phyloP scores from a whole-genome alignment of 176 grass and related monocot species.

The Miscanthus lutarioriparius region DNA sequence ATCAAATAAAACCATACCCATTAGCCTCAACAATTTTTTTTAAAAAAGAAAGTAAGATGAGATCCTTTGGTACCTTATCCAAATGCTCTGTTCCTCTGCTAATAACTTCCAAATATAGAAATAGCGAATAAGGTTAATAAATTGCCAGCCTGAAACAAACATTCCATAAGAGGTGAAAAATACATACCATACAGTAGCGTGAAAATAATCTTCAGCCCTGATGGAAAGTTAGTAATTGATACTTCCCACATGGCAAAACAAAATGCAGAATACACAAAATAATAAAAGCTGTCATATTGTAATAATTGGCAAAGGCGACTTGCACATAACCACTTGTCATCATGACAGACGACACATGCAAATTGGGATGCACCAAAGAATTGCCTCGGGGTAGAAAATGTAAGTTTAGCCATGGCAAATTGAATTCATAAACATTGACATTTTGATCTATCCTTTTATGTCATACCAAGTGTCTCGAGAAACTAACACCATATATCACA shows the following conservation, averaged over 20 bases:
- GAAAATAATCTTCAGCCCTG: background rate
- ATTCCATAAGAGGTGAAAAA: slow-evolving; percentile 11
- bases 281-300: background rate
- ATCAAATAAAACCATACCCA: too few species aligned
- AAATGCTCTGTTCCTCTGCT: background rate
- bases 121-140: slow-evolving; percentile 6
- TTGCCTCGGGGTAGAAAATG: background rate
- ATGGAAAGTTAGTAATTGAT: background rate
- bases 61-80: background rate
- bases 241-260: slow-evolving; percentile 24
- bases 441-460: slow-evolving; percentile 31
- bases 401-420: background rate
- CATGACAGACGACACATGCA: slow-evolving; percentile 11
- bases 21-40: slow-evolving; percentile 3
- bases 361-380: slow-evolving; percentile 9
- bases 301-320: background rate
- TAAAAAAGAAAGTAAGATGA: background rate
- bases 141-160: slow-evolving; percentile 2
- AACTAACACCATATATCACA: slow-evolving; percentile 48
- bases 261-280: slow-evolving; percentile 31
- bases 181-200: slow-evolving; percentile 13
- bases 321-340: background rate
- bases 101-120: slow-evolving; percentile 15
- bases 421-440: slow-evolving; percentile 30
- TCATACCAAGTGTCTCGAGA: slow-evolving; percentile 27